These are phyloP conservation scores for Claviceps africana DNA, from an alignment of 2,329 filamentous ascomycete species.

Conservation along the genomic window DNA sequence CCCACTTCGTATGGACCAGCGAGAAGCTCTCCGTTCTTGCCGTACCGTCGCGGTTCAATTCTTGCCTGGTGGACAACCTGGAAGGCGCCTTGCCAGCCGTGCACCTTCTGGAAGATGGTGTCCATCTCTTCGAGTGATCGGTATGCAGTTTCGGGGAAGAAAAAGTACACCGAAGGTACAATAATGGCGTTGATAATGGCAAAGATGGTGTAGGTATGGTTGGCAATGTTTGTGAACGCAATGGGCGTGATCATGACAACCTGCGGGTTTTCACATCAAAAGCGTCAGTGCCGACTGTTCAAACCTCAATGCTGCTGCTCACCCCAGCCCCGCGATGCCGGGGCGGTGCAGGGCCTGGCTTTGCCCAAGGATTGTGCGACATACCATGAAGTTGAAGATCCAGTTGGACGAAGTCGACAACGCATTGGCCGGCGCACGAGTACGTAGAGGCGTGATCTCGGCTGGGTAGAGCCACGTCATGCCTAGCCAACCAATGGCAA, in stretches of 20 bases:
- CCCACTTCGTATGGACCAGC: constrained; percentile 29
- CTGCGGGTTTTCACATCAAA: too few species aligned
- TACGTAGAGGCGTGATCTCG: constrained; percentile 54
- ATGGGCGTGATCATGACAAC: constrained; percentile 50
- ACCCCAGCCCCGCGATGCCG: too few species aligned
- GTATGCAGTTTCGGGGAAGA: constrained; percentile 52
- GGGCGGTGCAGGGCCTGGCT: background rate
- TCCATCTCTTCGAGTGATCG: constrained; percentile 55
- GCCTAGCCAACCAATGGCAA: constrained; percentile 45
- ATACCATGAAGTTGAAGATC: constrained; percentile 47
- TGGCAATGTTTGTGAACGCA: constrained; percentile 40
- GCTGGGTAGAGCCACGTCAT: constrained; percentile 51
- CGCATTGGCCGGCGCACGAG: constrained; percentile 48
- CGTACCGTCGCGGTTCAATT: constrained; percentile 40
- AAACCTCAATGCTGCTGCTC: background rate
- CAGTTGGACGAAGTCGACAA: constrained; percentile 41
- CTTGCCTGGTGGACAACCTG: constrained; percentile 23
- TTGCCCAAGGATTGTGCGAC: background rate
- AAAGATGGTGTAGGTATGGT: constrained; percentile 52
- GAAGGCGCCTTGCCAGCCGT: constrained; percentile 24
- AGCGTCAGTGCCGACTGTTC: background rate
- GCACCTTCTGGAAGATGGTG: constrained; percentile 44
- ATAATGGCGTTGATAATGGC: constrained; percentile 50
- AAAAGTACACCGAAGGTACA: constrained; percentile 43
- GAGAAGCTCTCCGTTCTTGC: constrained; percentile 44